Percentiles rank a stretch among this genome's conserved stretches.
These are phyloP conservation scores for Cardamine occulta DNA, from an alignment of 345 rosid species.

Conservation along the genomic window DNA sequence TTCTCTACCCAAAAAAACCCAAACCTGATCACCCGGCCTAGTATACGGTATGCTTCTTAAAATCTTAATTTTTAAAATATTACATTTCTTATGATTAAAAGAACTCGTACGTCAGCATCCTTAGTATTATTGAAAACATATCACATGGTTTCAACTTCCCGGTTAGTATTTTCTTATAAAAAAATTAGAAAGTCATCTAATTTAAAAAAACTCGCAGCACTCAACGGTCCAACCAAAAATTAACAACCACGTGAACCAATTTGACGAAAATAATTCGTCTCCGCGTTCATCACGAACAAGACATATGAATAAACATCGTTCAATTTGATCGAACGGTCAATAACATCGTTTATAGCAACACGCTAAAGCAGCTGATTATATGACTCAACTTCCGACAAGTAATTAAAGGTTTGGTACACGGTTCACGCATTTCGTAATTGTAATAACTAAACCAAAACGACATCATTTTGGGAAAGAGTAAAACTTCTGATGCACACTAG, in stretches of 20 bases:
- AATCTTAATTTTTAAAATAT: too few relatives aligned
- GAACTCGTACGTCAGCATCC: conserved; percentile 3
- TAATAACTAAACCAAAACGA: conserved; percentile 7
- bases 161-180: background rate
- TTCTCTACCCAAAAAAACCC: too few relatives aligned
- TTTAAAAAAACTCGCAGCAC: background rate
- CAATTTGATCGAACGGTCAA: conserved; percentile 19
- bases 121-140: background rate
- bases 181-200: background rate
- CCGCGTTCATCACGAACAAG: conserved; percentile 6
- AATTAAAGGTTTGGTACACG: background rate
- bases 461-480: background rate
- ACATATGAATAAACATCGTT: background rate
- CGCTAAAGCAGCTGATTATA: conserved; percentile 14
- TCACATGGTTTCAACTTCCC: conserved; percentile 24
- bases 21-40: too few relatives aligned
- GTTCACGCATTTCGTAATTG: background rate
- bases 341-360: background rate
- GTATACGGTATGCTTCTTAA: background rate
- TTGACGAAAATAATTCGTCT: conserved; percentile 11
- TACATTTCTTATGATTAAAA: background rate
- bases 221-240: conserved; percentile 33
- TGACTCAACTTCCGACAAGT: conserved; percentile 19
- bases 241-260: conserved; percentile 40
- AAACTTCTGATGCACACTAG: conserved; percentile 20